These are phyloP conservation scores for Phlegmacium glaucopus DNA, from an alignment of 768 basidiomycete species.

Conservation along the genomic window DNA sequence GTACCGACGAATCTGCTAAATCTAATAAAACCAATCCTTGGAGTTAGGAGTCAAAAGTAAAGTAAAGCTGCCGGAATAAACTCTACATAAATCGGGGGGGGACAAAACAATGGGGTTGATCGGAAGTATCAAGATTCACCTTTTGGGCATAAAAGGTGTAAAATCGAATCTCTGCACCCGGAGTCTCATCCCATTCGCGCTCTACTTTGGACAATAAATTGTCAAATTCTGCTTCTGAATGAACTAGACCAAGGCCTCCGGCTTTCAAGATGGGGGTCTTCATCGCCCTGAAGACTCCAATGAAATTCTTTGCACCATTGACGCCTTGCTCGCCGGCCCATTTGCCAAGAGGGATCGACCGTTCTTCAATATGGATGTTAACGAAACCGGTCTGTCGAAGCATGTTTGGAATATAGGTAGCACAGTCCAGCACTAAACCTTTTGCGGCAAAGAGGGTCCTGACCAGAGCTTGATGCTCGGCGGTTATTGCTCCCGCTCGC, in stretches of 20 bases:
- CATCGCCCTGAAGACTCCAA: slow-evolving; percentile 13
- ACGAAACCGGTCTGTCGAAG: slow-evolving; percentile 12
- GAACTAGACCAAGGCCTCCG: slow-evolving; percentile 13
- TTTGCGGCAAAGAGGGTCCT: slow-evolving; percentile 5
- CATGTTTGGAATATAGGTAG: slow-evolving; percentile 8
- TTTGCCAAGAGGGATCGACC: slow-evolving; percentile 10
- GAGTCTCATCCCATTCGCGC: slow-evolving; percentile 11
- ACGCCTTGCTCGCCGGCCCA: slow-evolving; percentile 13
- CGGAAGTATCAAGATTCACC: background rate
- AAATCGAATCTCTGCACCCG: slow-evolving; percentile 11
- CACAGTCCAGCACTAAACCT: slow-evolving; percentile 11
- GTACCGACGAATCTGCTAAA: too few relatives aligned
- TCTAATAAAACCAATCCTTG: too few relatives aligned
- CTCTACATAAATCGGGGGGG: too few relatives aligned
- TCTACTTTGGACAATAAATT: slow-evolving; percentile 8
- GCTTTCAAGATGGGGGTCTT: slow-evolving; percentile 15
- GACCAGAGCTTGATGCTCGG: slow-evolving; percentile 4
- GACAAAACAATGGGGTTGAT: too few relatives aligned
- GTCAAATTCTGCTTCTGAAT: slow-evolving; percentile 10
- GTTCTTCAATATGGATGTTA: slow-evolving; percentile 9
- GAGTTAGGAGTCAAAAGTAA: too few relatives aligned
- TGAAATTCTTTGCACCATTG: slow-evolving; percentile 6
- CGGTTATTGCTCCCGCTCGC: slow-evolving; percentile 3
- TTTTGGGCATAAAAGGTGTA: slow-evolving; percentile 12
- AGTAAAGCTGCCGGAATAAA: too few relatives aligned